Evolutionary conservation across 1,284 basidiomycete genomes (phyloP).

Genomic region (Moniliella sp.): DNA sequence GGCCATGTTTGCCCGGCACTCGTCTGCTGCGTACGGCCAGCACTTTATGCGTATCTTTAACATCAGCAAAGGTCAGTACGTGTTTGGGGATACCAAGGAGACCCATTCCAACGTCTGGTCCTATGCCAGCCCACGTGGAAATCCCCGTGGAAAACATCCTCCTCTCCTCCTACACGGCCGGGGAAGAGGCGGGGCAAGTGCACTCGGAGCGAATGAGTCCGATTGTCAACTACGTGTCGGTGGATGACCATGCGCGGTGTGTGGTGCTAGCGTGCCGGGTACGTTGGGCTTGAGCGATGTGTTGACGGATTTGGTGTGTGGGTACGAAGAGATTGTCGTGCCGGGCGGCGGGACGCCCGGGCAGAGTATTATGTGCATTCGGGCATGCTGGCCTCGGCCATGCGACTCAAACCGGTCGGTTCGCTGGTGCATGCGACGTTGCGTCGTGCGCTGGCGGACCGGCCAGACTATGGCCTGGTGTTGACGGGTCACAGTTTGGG

Average conservation of each 20-base stretch:
- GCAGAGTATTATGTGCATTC: conserved; percentile 37
- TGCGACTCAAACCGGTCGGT: conserved; percentile 32
- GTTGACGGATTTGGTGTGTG: conserved; percentile 40
- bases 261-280: conserved; percentile 39
- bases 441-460: conserved; percentile 32
- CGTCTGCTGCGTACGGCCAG: conserved; percentile 22
- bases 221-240: conserved; percentile 37
- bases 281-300: conserved; percentile 39
- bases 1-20: conserved; percentile 38
- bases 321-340: conserved; percentile 36
- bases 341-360: conserved; percentile 33
- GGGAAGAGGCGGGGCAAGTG: background rate
- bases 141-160: conserved; percentile 38
- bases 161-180: conserved; percentile 37
- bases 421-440: conserved; percentile 38
- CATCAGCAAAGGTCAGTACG: conserved; percentile 36
- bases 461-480: conserved; percentile 38
- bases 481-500: conserved; percentile 39
- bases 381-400: conserved; percentile 39
- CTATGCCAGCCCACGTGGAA: conserved; percentile 22
- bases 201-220: conserved; percentile 30
- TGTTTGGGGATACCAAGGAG: conserved; percentile 37
- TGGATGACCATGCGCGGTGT: conserved; percentile 37
- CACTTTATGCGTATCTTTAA: conserved; percentile 38
- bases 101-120: conserved; percentile 38